These are phyloP conservation scores for Escallonia herrerae DNA, from an alignment of 129 eudicot genomes.

Conservation along the genomic window DNA sequence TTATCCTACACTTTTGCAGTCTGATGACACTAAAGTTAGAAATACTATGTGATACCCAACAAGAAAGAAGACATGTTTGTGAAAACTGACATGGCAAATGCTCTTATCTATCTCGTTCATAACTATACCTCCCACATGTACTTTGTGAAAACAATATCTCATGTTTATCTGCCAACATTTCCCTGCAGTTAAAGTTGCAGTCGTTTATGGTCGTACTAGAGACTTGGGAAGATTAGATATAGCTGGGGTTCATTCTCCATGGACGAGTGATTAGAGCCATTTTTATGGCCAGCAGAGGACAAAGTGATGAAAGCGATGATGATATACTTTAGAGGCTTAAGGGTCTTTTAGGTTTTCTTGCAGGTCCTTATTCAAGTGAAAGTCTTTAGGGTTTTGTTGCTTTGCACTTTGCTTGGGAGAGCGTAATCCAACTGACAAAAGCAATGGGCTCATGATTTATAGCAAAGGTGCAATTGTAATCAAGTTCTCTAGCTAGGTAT, in stretches of 20 bases:
- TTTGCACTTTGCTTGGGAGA: slow-evolving; percentile 16
- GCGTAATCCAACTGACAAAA: slow-evolving; percentile 12
- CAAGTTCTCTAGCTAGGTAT: neutral
- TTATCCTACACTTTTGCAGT: too few relatives aligned
- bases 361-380: neutral
- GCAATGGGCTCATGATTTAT: slow-evolving; percentile 9
- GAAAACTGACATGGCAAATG: too few relatives aligned
- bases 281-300: neutral
- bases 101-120: too few relatives aligned
- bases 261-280: neutral
- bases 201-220: too few relatives aligned
- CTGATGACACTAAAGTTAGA: too few relatives aligned
- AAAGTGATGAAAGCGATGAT: slow-evolving; percentile 7
- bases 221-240: too few relatives aligned
- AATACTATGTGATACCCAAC: too few relatives aligned
- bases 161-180: too few relatives aligned
- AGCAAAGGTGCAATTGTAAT: neutral
- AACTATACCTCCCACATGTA: too few relatives aligned
- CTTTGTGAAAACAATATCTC: too few relatives aligned
- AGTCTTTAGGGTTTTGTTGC: neutral
- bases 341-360: neutral
- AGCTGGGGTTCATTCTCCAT: neutral
- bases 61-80: too few relatives aligned
- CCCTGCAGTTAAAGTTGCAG: too few relatives aligned
- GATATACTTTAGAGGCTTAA: neutral